Base-by-base conservation (phyloP, 805 yeast species). In the Nakazawaea populi region DNA sequence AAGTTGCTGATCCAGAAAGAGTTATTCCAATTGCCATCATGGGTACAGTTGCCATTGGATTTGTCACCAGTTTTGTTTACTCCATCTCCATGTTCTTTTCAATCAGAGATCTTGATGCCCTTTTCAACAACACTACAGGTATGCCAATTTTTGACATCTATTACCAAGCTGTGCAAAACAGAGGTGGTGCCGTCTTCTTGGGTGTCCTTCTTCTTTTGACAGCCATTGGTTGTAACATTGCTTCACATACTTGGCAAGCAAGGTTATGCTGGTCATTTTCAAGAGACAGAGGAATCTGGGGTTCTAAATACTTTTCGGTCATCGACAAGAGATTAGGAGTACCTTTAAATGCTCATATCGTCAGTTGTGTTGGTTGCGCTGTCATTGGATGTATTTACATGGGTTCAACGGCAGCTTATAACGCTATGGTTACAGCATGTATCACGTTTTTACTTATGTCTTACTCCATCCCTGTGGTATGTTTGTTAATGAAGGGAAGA, bases 231-330 rank as follows among this genome's bases (percentile, higher is more conserved):
- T 79, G 86, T 64, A 77, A 76, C 55, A 75, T 81, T 58, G 75
- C 84, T 6, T 76, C 81, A 14, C 83, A 80, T 55, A 81, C 88
- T 9, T 82, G 87, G 86, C 84, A 80, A 60, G 80, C 85, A 28
- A 72, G 89, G 57, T 70, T 82, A 46, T 71, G 83, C 54, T 85
- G 87, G 86, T 80, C 87, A 6, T 80, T 83, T 58, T 73, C 87
- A 4, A 72, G 87, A 65, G 88, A 83, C 59, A 74, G 80, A 44
- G 87, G 85, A 37, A 66, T 80, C 52, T 82, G 83, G 38, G 79
- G 74, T 37, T 79, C 85, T 6, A 68, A 65, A 41, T 72, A 71
- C 55, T 76, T 82, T 77, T 61, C 81, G 5, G 58, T 65, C 51
- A 74, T 85, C 46, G 69, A 79, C 56, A 56, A 69, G 18, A 68